These are phyloP conservation scores for Ensete ventricosum DNA, from an alignment of 176 grass and related monocot species.

Conservation along the genomic window DNA sequence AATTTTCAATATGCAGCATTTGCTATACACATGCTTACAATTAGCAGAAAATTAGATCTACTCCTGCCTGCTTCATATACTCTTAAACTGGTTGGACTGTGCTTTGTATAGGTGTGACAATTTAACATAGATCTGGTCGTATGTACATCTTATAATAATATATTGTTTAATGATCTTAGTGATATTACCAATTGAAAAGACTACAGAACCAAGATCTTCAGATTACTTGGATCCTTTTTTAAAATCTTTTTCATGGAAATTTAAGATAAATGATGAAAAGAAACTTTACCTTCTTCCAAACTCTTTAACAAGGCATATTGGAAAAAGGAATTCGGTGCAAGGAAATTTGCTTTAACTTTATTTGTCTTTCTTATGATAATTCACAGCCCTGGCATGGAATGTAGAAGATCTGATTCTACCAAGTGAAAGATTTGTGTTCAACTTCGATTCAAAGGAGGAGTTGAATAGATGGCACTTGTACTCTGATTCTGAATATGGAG, in stretches of 20 bases:
- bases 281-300: too few relatives aligned
- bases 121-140: background rate
- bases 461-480: constrained; percentile 89
- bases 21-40: background rate
- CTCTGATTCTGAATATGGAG: constrained; percentile 85
- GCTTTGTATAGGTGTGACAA: background rate
- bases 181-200: background rate
- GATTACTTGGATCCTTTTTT: too few relatives aligned
- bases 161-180: background rate
- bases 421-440: constrained; percentile 70
- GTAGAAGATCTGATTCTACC: constrained; percentile 79
- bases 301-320: too few relatives aligned
- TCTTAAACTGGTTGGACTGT: background rate
- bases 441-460: constrained; percentile 74
- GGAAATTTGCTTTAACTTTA: background rate
- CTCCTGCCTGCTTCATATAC: background rate
- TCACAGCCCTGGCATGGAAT: constrained; percentile 53
- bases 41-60: background rate
- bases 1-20: background rate
- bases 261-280: background rate
- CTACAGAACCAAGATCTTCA: background rate
- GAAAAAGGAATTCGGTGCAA: background rate
- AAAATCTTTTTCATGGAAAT: background rate
- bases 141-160: background rate
- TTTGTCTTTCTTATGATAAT: constrained; percentile 6